Percentiles rank a stretch among this genome's conserved stretches.
These are phyloP conservation scores for Astrothelium macrocarpum DNA, from an alignment of 495 filamentous ascomycete genomes.

Conservation along the genomic window DNA sequence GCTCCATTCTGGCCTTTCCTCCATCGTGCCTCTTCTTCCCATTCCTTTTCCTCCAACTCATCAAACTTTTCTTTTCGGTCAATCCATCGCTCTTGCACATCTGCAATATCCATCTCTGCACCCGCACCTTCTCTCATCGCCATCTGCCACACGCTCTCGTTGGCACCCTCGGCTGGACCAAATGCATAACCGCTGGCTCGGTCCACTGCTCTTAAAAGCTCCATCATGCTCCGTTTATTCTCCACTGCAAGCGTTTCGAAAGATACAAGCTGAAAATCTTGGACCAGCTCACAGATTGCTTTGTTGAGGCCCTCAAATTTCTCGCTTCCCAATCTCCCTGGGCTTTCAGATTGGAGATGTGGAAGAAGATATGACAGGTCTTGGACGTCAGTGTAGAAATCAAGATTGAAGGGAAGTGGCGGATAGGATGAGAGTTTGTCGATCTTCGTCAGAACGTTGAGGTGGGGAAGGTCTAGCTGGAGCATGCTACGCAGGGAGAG, in stretches of 20 bases:
- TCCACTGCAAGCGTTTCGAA: conserved; percentile 95
- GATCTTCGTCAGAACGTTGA: conserved; percentile 96
- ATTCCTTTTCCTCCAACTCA: conserved; percentile 60
- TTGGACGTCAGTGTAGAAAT: conserved; percentile 97
- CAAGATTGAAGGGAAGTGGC: conserved; percentile 81
- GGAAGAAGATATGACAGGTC: conserved; percentile 78
- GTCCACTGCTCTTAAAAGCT: conserved; percentile 75
- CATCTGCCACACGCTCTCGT: conserved; percentile 86
- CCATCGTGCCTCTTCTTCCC: conserved; percentile 49
- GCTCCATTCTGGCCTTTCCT: conserved; percentile 34
- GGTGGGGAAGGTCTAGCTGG: conserved; percentile 88
- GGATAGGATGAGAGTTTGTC: conserved; percentile 77
- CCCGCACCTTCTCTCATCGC: conserved; percentile 75
- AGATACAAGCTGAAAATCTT: conserved; percentile 76
- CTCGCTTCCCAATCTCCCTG: not conserved
- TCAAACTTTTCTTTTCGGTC: conserved; percentile 84
- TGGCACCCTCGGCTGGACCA: conserved; percentile 79
- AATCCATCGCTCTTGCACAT: conserved; percentile 93
- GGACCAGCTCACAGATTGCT: conserved; percentile 75
- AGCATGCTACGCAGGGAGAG: conserved; percentile 93
- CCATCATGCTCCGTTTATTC: conserved; percentile 93
- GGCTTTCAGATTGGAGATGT: conserved; percentile 49
- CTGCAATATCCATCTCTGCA: conserved; percentile 65
- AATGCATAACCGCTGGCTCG: conserved; percentile 89
- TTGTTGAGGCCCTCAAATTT: conserved; percentile 79